phyloP scores from a whole-genome alignment of 257 asterid genomes.

The Parsonsia alboflavescens region DNA sequence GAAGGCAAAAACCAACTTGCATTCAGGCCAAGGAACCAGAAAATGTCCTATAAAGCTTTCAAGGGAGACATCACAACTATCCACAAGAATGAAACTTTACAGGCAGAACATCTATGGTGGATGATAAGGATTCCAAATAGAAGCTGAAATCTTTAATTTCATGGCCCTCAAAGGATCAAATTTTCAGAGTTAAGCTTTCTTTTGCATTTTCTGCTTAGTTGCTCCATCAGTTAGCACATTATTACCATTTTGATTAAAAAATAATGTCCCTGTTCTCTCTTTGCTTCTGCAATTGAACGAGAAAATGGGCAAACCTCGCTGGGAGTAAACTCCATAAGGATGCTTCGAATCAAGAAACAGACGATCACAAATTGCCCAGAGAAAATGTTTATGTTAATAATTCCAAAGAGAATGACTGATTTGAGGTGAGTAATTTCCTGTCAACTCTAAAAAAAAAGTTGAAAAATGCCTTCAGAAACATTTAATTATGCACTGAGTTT shows the following conservation, averaged over 20 bases:
- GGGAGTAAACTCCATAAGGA: neutral
- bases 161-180: conserved; percentile 15
- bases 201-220: neutral
- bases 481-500: too few species aligned
- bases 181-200: neutral
- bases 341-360: neutral
- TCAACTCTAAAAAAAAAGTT: neutral
- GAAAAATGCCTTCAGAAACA: neutral
- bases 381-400: neutral
- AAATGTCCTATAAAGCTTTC: conserved; percentile 21
- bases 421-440: neutral
- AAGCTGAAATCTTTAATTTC: conserved; percentile 20
- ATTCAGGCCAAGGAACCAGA: conserved; percentile 12
- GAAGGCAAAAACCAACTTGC: conserved; percentile 29
- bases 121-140: conserved; percentile 51
- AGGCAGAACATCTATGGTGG: conserved; percentile 18
- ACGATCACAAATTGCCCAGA: neutral
- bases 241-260: neutral
- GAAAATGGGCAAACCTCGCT: neutral
- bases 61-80: conserved; percentile 24
- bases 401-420: neutral
- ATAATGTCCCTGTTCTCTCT: neutral
- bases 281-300: neutral
- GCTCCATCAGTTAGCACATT: neutral
- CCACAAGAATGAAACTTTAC: conserved; percentile 28